These are phyloP conservation scores for Alternaria arborescens DNA, from an alignment of 2,329 filamentous ascomycete genomes.

Conservation along the genomic window DNA sequence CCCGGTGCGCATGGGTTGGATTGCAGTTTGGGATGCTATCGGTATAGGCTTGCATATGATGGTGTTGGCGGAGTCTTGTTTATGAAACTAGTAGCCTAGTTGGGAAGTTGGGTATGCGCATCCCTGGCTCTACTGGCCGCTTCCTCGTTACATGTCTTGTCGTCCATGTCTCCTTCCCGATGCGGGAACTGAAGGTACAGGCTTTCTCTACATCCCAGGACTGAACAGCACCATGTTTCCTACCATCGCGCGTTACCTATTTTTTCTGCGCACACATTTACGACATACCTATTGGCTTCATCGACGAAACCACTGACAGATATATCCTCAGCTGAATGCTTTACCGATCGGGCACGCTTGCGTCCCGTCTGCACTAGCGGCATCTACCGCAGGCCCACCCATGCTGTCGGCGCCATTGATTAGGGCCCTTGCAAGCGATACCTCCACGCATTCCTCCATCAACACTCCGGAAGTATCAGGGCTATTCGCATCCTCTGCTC, in stretches of 20 bases:
- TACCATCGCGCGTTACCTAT: slow-evolving; percentile 12
- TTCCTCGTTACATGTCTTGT: slow-evolving; percentile 30
- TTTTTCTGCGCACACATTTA: not conserved
- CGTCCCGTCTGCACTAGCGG: slow-evolving; percentile 17
- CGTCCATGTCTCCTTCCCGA: slow-evolving; percentile 38
- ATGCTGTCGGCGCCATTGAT: slow-evolving; percentile 26
- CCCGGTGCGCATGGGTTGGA: slow-evolving; percentile 32
- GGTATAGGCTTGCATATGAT: slow-evolving; percentile 33
- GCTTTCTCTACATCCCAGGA: slow-evolving; percentile 17
- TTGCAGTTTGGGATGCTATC: slow-evolving; percentile 18
- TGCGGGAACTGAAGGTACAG: slow-evolving; percentile 25
- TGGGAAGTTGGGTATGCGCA: slow-evolving; percentile 30
- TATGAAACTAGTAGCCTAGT: slow-evolving; percentile 27
- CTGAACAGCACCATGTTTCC: slow-evolving; percentile 20
- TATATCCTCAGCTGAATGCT: slow-evolving; percentile 17
- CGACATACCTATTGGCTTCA: slow-evolving; percentile 10
- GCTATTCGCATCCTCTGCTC: slow-evolving; percentile 10
- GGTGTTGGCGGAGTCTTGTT: slow-evolving; percentile 35
- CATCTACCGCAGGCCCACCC: slow-evolving; percentile 13
- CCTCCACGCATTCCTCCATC: slow-evolving; percentile 9
- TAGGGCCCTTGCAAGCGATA: slow-evolving; percentile 12
- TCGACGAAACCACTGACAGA: not conserved
- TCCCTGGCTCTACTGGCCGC: slow-evolving; percentile 30
- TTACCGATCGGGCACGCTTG: slow-evolving; percentile 18
- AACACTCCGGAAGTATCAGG: slow-evolving; percentile 6